Evolutionary conservation across 345 rosid species (phyloP).

Genomic region (Camelina sativa): DNA sequence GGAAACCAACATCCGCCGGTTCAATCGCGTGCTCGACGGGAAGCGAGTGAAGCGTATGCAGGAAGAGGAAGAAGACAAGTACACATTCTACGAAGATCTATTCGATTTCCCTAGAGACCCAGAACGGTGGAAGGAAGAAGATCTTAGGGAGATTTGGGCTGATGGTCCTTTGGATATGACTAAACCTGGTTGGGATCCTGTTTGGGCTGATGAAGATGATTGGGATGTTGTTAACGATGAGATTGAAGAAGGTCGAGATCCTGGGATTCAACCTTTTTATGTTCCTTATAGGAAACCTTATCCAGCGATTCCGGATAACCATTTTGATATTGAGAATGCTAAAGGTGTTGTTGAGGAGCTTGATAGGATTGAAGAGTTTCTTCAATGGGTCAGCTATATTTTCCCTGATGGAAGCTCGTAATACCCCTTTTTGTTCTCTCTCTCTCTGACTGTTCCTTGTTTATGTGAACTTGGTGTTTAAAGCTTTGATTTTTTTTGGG

Average conservation of each 20-base stretch:
- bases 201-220: conserved; percentile 76
- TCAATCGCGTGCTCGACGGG: conserved; percentile 51
- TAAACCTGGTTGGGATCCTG: conserved; percentile 96
- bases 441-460: not conserved
- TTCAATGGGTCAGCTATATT: conserved; percentile 93
- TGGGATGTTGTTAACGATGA: conserved; percentile 66
- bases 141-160: conserved; percentile 82
- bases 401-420: conserved; percentile 91
- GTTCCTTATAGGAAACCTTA: conserved; percentile 83
- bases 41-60: conserved; percentile 44
- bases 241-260: conserved; percentile 61
- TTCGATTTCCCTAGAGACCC: conserved; percentile 76
- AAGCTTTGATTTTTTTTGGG: conserved; percentile 2
- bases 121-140: conserved; percentile 85
- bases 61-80: conserved; percentile 56
- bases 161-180: conserved; percentile 63
- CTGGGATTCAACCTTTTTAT: conserved; percentile 82
- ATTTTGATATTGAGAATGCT: conserved; percentile 62
- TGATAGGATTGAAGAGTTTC: conserved; percentile 93
- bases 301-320: conserved; percentile 73
- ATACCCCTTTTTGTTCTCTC: conserved; percentile 22
- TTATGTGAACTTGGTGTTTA: not conserved
- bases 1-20: conserved; percentile 58
- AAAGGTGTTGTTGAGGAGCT: conserved; percentile 82
- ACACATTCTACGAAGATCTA: conserved; percentile 49